Evolutionary conservation across 495 filamentous ascomycete genomes (phyloP).

Genomic region (Penicillium turbatum): DNA sequence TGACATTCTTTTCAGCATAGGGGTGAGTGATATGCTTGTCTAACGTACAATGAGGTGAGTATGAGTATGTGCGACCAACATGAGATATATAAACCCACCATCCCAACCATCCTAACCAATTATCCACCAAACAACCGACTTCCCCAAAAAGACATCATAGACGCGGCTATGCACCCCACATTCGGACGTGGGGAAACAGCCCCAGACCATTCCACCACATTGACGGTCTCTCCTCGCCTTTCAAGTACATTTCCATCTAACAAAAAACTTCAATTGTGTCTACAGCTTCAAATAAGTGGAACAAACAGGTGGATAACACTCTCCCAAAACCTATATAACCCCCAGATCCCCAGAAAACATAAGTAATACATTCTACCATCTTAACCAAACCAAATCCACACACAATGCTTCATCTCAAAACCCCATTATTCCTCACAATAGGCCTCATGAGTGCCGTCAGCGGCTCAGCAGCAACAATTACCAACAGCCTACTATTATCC

Average conservation of each 20-base stretch:
- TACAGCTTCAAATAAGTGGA: not conserved
- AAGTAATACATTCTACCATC: not conserved
- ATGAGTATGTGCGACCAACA: no score
- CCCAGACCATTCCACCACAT: not conserved
- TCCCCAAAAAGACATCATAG: not conserved
- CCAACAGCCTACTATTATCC: slow-evolving; percentile 18
- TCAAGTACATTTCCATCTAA: not conserved
- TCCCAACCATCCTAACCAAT: no score
- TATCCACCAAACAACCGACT: no score
- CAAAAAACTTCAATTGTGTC: not conserved
- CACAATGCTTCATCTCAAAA: slow-evolving; percentile 5
- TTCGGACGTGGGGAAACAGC: not conserved
- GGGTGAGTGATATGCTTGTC: no score
- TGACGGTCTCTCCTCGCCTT: not conserved
- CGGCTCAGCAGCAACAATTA: slow-evolving; percentile 12
- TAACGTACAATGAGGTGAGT: no score
- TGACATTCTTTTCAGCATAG: no score
- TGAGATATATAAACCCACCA: no score
- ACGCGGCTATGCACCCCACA: slow-evolving; percentile 1
- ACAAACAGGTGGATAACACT: no score
- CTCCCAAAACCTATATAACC: not conserved
- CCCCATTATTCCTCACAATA: slow-evolving; percentile 10
- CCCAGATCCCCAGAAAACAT: not conserved
- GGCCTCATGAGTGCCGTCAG: slow-evolving; percentile 9
- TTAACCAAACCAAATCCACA: not conserved